Conservation (phyloP, 495 filamentous ascomycete species). For the Tuber magnatum region DNA sequence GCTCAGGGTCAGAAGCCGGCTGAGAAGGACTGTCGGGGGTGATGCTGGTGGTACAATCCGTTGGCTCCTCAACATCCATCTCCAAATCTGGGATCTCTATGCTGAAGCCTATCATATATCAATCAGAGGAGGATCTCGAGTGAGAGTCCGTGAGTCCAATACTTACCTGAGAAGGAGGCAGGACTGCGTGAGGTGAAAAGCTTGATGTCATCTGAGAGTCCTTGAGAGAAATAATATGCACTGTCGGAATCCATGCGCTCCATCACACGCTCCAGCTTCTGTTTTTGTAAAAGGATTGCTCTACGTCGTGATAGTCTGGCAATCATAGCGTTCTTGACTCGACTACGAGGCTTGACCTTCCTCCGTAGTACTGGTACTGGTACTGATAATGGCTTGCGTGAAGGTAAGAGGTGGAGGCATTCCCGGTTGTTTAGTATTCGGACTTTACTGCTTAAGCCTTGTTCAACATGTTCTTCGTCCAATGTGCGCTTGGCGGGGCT, state of each 20-base stretch:
- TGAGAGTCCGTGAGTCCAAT: slow-evolving; percentile 20
- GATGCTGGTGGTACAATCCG: slow-evolving; percentile 27
- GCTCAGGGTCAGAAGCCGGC: slow-evolving; percentile 21
- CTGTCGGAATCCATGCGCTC: not conserved
- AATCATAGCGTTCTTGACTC: not conserved
- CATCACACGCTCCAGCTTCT: not conserved
- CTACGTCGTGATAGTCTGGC: slow-evolving; percentile 2
- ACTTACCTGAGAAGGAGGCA: not conserved
- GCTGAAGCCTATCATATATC: slow-evolving; percentile 20
- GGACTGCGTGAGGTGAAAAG: slow-evolving; percentile 13
- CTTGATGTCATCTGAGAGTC: slow-evolving; percentile 10
- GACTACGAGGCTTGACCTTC: not conserved
- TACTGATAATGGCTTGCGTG: not conserved
- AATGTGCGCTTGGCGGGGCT: slow-evolving; percentile 18
- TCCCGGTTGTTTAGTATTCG: slow-evolving; percentile 31
- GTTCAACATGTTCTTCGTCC: slow-evolving; percentile 14
- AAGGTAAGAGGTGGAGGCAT: slow-evolving; percentile 15
- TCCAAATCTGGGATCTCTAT: slow-evolving; percentile 31
- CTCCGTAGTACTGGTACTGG: not conserved
- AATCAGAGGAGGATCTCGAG: slow-evolving; percentile 16
- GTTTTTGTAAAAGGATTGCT: not conserved
- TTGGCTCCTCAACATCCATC: slow-evolving; percentile 34
- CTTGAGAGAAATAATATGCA: slow-evolving; percentile 1
- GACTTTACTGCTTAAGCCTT: slow-evolving; percentile 22
- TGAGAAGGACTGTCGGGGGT: not conserved